Conservation (phyloP, 805 yeast genomes). For the Kurtzmaniella cleridarum region DNA sequence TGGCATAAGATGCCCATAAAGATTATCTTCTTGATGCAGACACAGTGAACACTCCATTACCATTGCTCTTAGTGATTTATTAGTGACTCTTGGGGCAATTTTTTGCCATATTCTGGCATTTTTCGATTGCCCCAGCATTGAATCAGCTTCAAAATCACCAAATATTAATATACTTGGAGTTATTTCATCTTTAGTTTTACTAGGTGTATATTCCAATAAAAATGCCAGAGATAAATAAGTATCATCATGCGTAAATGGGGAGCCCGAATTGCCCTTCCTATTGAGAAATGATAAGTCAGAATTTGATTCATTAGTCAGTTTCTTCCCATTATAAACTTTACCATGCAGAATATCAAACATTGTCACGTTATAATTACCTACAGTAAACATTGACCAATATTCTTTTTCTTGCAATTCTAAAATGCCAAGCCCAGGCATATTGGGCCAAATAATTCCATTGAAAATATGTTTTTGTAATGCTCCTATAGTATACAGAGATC, state of each 20-base stretch:
- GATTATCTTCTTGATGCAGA: constrained; percentile 33
- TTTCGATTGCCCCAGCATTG: constrained; percentile 30
- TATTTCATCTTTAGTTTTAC: constrained; percentile 6
- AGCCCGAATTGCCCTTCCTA: constrained; percentile 38
- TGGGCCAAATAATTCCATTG: constrained; percentile 81
- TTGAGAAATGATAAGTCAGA: constrained; percentile 8
- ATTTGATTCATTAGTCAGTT: background rate
- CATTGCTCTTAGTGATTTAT: constrained; percentile 42
- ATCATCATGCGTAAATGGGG: constrained; percentile 5
- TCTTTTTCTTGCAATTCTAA: constrained; percentile 15
- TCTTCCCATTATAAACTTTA: constrained; percentile 4
- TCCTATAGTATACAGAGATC: constrained; percentile 46
- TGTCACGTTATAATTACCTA: constrained; percentile 19
- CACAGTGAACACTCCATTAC: constrained; percentile 73
- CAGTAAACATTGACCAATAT: constrained; percentile 8
- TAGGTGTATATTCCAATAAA: constrained; percentile 36
- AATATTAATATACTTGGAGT: constrained; percentile 49
- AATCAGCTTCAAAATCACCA: constrained; percentile 82
- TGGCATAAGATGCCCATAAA: constrained; percentile 84
- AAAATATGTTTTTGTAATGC: constrained; percentile 54
- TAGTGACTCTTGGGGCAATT: constrained; percentile 42
- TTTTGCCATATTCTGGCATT: constrained; percentile 51
- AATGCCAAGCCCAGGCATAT: constrained; percentile 36
- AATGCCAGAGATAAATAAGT: constrained; percentile 55
- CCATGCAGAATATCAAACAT: constrained; percentile 35